phyloP scores from a whole-genome alignment of 192 early-diverging fungal species.

The Oehlia diaphana region DNA sequence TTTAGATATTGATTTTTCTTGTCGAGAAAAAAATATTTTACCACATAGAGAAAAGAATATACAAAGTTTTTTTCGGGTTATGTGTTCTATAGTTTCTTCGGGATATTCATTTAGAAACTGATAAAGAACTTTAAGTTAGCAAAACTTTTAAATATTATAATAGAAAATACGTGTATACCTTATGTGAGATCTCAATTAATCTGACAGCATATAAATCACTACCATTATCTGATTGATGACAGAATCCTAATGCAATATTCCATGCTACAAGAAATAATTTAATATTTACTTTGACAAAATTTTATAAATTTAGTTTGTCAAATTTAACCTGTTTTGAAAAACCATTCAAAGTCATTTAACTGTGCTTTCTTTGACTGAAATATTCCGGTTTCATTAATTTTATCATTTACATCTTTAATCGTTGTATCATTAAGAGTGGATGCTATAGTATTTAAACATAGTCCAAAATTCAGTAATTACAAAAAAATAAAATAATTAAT shows the following conservation, averaged over 20 bases:
- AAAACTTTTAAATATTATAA: no score
- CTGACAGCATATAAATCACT: background rate
- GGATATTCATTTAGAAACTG: constrained; percentile 20
- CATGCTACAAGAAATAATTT: constrained; percentile 18
- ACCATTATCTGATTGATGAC: constrained; percentile 8
- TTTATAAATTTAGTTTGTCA: background rate
- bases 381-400: background rate
- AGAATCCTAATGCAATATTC: constrained; percentile 32
- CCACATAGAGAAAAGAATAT: constrained; percentile 25
- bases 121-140: no score
- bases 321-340: constrained; percentile 27
- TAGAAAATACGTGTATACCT: no score
- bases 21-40: constrained; percentile 15
- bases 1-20: constrained; percentile 4
- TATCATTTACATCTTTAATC: background rate
- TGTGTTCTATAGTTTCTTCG: constrained; percentile 24
- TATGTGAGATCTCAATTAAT: background rate
- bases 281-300: background rate
- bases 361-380: background rate
- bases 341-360: constrained; percentile 35
- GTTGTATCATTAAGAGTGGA: background rate
- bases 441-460: background rate
- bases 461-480: background rate
- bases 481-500: background rate
- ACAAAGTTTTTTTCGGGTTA: constrained; percentile 27